A percentile compares a stretch with the other conserved stretches of the same genome.
Evolutionary conservation across 2,329 filamentous ascomycete species (phyloP).

Genomic region (Cladosporium sp.): DNA sequence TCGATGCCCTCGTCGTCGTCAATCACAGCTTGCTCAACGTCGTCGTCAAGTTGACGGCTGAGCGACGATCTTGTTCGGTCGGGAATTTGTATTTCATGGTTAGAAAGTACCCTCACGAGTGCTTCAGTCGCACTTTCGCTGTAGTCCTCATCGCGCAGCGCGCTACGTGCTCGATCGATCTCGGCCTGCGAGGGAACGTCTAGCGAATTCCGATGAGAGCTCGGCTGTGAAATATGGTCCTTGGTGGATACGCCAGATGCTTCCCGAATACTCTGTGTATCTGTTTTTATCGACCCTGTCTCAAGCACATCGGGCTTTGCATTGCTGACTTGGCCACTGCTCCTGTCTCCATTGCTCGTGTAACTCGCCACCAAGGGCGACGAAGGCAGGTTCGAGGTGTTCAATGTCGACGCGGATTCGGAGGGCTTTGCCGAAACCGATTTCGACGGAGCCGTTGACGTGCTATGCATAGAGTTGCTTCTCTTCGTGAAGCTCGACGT

Average conservation of each 20-base stretch:
- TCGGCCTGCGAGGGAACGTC: slow-evolving; percentile 13
- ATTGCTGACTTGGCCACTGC: background rate
- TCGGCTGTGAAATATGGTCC: slow-evolving; percentile 4
- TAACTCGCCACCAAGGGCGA: background rate
- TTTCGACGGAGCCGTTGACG: background rate
- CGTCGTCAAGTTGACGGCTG: slow-evolving; percentile 9
- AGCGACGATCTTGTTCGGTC: slow-evolving; percentile 13
- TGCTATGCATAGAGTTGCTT: slow-evolving; percentile 6
- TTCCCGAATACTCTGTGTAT: slow-evolving; percentile 1
- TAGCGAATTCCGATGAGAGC: slow-evolving; percentile 2
- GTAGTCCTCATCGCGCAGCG: slow-evolving; percentile 22
- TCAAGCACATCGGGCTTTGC: background rate
- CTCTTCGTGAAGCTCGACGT: slow-evolving; percentile 4
- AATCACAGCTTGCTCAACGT: slow-evolving; percentile 17
- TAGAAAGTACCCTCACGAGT: slow-evolving; percentile 26
- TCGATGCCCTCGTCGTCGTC: slow-evolving; percentile 20
- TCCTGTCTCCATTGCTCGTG: background rate
- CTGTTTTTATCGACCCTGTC: background rate
- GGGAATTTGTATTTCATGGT: slow-evolving; percentile 18
- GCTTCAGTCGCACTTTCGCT: slow-evolving; percentile 25
- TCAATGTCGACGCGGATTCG: background rate
- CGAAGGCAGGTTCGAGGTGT: background rate
- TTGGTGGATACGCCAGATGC: background rate
- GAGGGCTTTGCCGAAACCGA: background rate
- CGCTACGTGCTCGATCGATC: slow-evolving; percentile 21